Evolutionary conservation across 1,284 basidiomycete genomes (phyloP).

Genomic region (Mycena citricolor): DNA sequence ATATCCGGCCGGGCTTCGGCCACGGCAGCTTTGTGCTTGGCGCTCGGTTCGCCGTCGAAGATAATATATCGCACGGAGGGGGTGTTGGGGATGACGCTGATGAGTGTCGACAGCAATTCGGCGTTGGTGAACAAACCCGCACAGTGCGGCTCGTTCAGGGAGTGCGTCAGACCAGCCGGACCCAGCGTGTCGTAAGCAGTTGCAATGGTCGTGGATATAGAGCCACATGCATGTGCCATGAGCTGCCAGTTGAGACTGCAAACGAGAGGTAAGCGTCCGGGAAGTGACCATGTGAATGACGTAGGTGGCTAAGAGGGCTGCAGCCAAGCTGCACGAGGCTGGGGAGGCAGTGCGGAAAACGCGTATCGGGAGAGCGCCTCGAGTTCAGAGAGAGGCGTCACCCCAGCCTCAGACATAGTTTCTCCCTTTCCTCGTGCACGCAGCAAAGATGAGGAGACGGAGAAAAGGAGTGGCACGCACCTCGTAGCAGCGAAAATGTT

Average conservation of each 20-base stretch:
- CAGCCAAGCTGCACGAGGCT: not conserved
- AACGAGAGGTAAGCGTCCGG: constrained; percentile 12
- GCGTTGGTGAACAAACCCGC: constrained; percentile 92
- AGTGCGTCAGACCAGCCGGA: constrained; percentile 84
- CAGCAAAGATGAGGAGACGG: too few relatives aligned
- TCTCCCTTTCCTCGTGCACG: too few relatives aligned
- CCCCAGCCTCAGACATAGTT: too few relatives aligned
- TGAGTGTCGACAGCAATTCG: constrained; percentile 75
- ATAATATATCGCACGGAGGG: constrained; percentile 78
- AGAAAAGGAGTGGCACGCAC: too few relatives aligned
- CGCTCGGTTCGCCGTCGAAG: constrained; percentile 78
- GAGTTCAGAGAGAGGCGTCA: too few relatives aligned
- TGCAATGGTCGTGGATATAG: constrained; percentile 80
- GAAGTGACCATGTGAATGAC: not conserved
- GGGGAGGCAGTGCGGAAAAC: constrained; percentile 1
- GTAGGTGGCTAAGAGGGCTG: not conserved
- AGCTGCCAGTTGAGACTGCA: constrained; percentile 85
- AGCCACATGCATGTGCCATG: constrained; percentile 79
- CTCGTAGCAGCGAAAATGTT: constrained; percentile 91
- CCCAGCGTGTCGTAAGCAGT: constrained; percentile 98
- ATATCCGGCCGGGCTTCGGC: constrained; percentile 52
- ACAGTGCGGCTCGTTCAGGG: constrained; percentile 89
- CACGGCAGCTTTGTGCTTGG: constrained; percentile 60
- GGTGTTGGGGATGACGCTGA: constrained; percentile 68
- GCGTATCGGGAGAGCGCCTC: too few relatives aligned